A percentile compares a stretch with the other conserved stretches of the same genome.
phyloP scores from a whole-genome alignment of 257 asterid species.

The Solanum medicagineum region DNA sequence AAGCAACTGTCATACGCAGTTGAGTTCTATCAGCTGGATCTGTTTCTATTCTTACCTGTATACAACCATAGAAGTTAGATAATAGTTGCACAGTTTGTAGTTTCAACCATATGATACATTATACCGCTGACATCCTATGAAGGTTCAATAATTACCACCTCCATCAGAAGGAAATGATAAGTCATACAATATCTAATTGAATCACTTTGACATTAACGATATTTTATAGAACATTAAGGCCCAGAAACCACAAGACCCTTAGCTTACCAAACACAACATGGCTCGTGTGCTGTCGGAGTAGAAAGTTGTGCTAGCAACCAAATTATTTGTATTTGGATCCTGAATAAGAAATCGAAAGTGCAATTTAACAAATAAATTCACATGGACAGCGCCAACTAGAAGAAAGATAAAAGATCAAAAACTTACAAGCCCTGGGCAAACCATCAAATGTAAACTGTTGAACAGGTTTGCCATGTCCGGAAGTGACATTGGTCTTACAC shows the following conservation, averaged over 20 bases:
- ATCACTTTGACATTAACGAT: not conserved
- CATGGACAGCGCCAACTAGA: not conserved
- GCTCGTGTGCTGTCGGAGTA: slow-evolving; percentile 83
- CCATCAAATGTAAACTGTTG: slow-evolving; percentile 44
- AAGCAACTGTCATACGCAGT: slow-evolving; percentile 78
- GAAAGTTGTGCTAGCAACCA: slow-evolving; percentile 83
- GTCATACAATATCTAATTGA: not conserved
- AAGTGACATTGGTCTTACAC: slow-evolving; percentile 74
- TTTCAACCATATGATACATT: not conserved
- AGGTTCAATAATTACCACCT: not conserved
- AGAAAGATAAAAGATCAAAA: not conserved
- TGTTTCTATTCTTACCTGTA: slow-evolving; percentile 84
- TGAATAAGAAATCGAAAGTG: slow-evolving; percentile 17
- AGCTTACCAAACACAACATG: slow-evolving; percentile 89
- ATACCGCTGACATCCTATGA: not conserved
- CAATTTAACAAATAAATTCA: not conserved
- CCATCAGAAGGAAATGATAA: not conserved
- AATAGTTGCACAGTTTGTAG: not conserved
- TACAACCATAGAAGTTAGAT: not conserved
- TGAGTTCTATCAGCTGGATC: slow-evolving; percentile 98
- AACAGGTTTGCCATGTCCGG: slow-evolving; percentile 70
- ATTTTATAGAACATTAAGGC: not conserved
- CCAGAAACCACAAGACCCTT: not conserved
- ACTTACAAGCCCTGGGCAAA: slow-evolving; percentile 89
- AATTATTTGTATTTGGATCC: slow-evolving; percentile 89